Base-by-base conservation (phyloP, 352 stramenopile genomes). In the Phytophthora syringae region DNA sequence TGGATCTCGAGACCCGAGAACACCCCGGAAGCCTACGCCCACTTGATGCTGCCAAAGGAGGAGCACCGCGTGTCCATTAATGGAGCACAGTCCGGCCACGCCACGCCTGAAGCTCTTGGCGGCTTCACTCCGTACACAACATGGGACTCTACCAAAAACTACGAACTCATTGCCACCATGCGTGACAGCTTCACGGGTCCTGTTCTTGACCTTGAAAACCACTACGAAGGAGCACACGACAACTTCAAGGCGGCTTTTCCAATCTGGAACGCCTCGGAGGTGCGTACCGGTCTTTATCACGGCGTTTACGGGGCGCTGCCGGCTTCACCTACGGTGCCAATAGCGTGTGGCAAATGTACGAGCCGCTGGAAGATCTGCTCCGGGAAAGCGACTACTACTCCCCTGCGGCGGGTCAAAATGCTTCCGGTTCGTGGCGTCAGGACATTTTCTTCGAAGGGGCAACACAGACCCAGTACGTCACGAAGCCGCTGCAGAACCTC, bases 291-390 rank as follows among this genome's bases (percentile, higher is more conserved):
- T 48, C 64, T 72, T 3, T 67, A 63, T 47, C 51, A 64, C n/a
- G 50, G 64, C 37, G 64, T 67, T 3, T 72, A 72, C 37, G 22
- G 52, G 64, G 56, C 16, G 44, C 64, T 7, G 5, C 64, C 21
- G 64, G 64, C 15, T 68, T 68, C 30, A 72, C 64, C 4, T 67
- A 72, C 45, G 64, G 57, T n/a, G 52, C 50, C 28, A 56, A 72
- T 45, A 67, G 57, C 20, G 64, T 72, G 6, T 67, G 64, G 50
- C 64, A 72, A 10, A 67, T 72, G 51, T 72, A 72, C 45, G 64
- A 72, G 34, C 64, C 63, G 3, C 21, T 18, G 7, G 40, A 21
- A 1, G 51, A 67, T 6, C 56, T 72, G 15, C 51, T 63, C 0
- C 44, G 44, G 28, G 57, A 53, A 16, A 57, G 28, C n/a, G 58